Evolutionary conservation across 768 basidiomycete species (phyloP).

Genomic region (Naganishia antarctica): DNA sequence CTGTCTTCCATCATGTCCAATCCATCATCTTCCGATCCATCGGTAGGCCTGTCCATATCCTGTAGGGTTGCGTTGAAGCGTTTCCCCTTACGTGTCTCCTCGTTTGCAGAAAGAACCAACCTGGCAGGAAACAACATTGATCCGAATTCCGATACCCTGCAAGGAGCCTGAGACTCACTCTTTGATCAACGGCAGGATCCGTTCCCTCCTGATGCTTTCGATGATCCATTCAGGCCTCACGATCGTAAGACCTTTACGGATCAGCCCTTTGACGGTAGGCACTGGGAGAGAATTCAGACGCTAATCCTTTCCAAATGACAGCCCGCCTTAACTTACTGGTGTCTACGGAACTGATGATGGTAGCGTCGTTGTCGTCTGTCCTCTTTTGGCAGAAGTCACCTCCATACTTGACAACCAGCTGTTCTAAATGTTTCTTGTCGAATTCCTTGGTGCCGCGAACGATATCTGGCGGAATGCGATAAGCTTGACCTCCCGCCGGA

Average conservation of each 20-base stretch:
- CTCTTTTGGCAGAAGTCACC: constrained; percentile 44
- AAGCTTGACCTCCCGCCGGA: not conserved
- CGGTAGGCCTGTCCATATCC: constrained; percentile 34
- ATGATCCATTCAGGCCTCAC: constrained; percentile 75
- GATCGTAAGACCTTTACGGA: constrained; percentile 62
- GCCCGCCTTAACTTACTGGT: not conserved
- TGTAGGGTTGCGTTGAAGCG: constrained; percentile 37
- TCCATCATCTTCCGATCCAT: constrained; percentile 6
- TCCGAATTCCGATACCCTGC: not conserved
- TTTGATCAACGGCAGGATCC: constrained; percentile 61
- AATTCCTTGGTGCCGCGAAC: constrained; percentile 61
- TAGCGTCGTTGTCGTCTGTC: constrained; percentile 8
- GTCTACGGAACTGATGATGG: constrained; percentile 14
- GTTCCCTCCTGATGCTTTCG: constrained; percentile 64
- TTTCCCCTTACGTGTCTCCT: constrained; percentile 36
- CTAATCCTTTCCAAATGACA: constrained; percentile 54
- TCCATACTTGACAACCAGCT: constrained; percentile 51
- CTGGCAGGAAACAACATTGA: constrained; percentile 25
- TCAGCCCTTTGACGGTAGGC: constrained; percentile 66
- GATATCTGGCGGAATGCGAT: constrained; percentile 32
- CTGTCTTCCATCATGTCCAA: constrained; percentile 40
- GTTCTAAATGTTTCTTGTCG: constrained; percentile 67
- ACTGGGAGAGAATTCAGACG: not conserved
- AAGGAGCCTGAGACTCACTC: constrained; percentile 53
- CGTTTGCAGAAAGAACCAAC: constrained; percentile 39